Evolutionary conservation across 306 rosid species (phyloP), one percentile per base, ranked within the genome.

Genomic region (Malus orientalis): DNA sequence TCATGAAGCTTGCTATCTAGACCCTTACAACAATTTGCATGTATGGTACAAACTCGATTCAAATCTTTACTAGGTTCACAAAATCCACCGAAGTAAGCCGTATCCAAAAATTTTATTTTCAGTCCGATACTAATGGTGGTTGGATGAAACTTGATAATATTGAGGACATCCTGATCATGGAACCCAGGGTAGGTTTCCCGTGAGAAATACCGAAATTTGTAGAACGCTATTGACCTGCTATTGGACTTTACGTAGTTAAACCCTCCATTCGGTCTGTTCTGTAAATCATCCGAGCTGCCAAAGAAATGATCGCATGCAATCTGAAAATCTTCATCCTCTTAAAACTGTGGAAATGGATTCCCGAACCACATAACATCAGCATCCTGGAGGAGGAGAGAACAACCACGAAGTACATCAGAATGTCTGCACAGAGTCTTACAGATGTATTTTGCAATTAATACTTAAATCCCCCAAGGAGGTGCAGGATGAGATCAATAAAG

Each of bases 91-190:
- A 92, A 95, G 81, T 85, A 81, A 79, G 91, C 89, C 55, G 99
- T 95, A 82, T 92, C 97, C 85, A 95, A 81, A 79, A 95, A 95
- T 76, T 82, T 89, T 81, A 95, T 90, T 87, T 79, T 89, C 70
- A 90, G 78, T 65, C 90, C 97, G 73, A 86, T 84, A 55, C 75
- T 80, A 14, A 70, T 30, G 70, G 90, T 66, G 86, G 86, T 81
- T 54, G 92, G 86, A 74, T 95, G 82, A 82, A 38, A 80, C 87
- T 95, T 95, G 88, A 95, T 95, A 68, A 80, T 79, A 77, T 92
- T 95, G 74, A 95, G 92, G 69, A 95, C 99, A 87, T 92, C 99
- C 85, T 95, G 99, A 87, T 95, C 99, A 82, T 95, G 99, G 82
- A 59, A 85, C 81, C 90, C 97, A 22, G 96, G 93, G 87, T 84